phyloP scores from a whole-genome alignment of 768 basidiomycete species.

The Boletus barrowsii region DNA sequence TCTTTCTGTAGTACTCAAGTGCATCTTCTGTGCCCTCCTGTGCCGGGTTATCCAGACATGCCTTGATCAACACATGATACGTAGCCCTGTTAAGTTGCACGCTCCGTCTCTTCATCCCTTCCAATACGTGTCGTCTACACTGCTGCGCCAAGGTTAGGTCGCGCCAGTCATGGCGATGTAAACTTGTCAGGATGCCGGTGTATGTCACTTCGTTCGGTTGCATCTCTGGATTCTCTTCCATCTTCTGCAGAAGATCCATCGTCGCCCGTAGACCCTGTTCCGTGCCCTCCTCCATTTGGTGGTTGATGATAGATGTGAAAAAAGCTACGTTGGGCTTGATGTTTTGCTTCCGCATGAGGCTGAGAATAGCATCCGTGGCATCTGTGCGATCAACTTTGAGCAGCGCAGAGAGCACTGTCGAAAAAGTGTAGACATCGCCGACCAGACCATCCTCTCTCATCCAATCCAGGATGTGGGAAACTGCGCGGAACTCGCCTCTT shows the following conservation, averaged over 20 bases:
- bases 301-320: slow-evolving; percentile 76
- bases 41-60: slow-evolving; percentile 53
- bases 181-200: slow-evolving; percentile 70
- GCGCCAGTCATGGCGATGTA: slow-evolving; percentile 60
- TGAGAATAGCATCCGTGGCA: slow-evolving; percentile 60
- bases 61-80: slow-evolving; percentile 76
- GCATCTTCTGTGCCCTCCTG: slow-evolving; percentile 53
- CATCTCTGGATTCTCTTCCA: slow-evolving; percentile 58
- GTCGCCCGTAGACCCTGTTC: slow-evolving; percentile 56
- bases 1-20: slow-evolving; percentile 57
- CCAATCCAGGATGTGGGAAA: slow-evolving; percentile 55
- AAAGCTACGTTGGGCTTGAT: slow-evolving; percentile 72
- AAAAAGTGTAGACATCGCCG: slow-evolving; percentile 85
- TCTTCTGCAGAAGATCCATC: slow-evolving; percentile 65
- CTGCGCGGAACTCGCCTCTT: slow-evolving; percentile 56
- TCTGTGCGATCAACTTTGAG: slow-evolving; percentile 66
- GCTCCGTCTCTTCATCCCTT: slow-evolving; percentile 54
- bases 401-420: slow-evolving; percentile 77
- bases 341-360: slow-evolving; percentile 73
- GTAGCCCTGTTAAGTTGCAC: slow-evolving; percentile 58
- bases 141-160: slow-evolving; percentile 42
- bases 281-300: slow-evolving; percentile 58
- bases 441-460: slow-evolving; percentile 52
- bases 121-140: slow-evolving; percentile 48
- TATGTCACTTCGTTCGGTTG: slow-evolving; percentile 80